Evolutionary conservation across 176 grass and related monocot genomes (phyloP).

Genomic region (Melocanna baccifera): DNA sequence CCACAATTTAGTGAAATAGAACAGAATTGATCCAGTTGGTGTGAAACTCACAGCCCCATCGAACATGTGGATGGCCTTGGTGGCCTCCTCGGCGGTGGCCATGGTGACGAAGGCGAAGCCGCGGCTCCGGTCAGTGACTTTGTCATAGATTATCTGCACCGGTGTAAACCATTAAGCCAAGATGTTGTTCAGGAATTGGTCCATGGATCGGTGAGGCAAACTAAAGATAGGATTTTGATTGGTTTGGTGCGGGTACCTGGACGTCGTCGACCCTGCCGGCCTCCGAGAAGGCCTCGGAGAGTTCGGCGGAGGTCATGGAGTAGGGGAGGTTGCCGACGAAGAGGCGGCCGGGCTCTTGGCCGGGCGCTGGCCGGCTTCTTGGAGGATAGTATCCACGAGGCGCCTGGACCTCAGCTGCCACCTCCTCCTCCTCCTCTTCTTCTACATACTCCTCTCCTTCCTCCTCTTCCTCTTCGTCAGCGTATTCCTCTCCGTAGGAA

Average conservation of each 20-base stretch:
- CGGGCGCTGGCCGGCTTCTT: conserved; percentile 30
- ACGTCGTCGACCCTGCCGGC: conserved; percentile 66
- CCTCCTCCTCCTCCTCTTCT: conserved; percentile 25
- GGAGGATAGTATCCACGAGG: conserved; percentile 17
- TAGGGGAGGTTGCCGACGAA: conserved; percentile 88
- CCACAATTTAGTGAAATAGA: neutral
- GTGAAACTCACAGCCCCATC: conserved; percentile 65
- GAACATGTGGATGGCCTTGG: conserved; percentile 79
- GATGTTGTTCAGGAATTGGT: neutral
- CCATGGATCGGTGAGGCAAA: neutral
- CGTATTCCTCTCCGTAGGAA: conserved; percentile 21
- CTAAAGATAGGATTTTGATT: neutral
- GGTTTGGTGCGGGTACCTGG: conserved; percentile 39
- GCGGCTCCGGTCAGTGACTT: conserved; percentile 73
- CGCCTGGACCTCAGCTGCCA: neutral
- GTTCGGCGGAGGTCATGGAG: conserved; percentile 58
- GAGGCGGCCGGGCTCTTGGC: conserved; percentile 61
- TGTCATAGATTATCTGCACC: conserved; percentile 73
- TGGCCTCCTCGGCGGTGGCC: conserved; percentile 58
- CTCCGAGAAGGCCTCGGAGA: conserved; percentile 62
- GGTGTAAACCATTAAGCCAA: neutral
- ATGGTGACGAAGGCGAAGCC: conserved; percentile 96
- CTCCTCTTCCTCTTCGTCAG: conserved; percentile 5
- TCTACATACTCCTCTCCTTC: conserved; percentile 8
- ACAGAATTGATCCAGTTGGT: neutral